Conservation (phyloP, 495 filamentous ascomycete species). For the Annulohypoxylon moriforme region DNA sequence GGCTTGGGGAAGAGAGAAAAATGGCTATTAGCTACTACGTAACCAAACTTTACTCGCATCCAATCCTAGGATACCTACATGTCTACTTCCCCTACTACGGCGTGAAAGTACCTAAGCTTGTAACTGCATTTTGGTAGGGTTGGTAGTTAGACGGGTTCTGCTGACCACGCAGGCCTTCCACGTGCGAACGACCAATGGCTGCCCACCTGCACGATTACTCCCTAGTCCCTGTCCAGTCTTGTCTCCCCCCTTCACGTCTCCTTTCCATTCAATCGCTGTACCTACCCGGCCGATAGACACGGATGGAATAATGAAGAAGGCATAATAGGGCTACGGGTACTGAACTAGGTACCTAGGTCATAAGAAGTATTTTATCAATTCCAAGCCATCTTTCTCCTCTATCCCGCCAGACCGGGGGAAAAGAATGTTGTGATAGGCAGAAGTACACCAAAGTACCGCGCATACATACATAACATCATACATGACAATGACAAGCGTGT, state of each 20-base stretch:
- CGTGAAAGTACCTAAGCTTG: too few species aligned
- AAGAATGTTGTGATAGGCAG: not conserved
- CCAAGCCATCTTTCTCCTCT: conserved; percentile 5
- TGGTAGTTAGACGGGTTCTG: not conserved
- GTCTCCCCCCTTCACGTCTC: not conserved
- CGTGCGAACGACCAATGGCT: conserved; percentile 18
- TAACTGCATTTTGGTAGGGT: not conserved
- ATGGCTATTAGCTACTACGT: not conserved
- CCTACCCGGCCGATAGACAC: not conserved
- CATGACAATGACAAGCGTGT: not conserved
- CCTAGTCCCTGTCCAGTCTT: not conserved
- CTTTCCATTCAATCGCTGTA: not conserved
- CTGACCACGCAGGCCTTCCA: conserved; percentile 15
- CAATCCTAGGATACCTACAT: too few species aligned
- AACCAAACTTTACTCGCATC: too few species aligned
- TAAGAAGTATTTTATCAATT: conserved; percentile 23
- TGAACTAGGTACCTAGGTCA: too few species aligned
- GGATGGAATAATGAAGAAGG: not conserved
- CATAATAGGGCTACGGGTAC: too few species aligned
- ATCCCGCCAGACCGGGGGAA: not conserved
- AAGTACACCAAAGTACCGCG: conserved; percentile 17
- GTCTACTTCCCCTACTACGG: too few species aligned
- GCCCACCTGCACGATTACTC: conserved; percentile 14
- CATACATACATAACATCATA: not conserved
- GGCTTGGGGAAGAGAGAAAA: not conserved